Base-by-base conservation (phyloP, 345 rosid genomes). In the Jatropha curcas region DNA sequence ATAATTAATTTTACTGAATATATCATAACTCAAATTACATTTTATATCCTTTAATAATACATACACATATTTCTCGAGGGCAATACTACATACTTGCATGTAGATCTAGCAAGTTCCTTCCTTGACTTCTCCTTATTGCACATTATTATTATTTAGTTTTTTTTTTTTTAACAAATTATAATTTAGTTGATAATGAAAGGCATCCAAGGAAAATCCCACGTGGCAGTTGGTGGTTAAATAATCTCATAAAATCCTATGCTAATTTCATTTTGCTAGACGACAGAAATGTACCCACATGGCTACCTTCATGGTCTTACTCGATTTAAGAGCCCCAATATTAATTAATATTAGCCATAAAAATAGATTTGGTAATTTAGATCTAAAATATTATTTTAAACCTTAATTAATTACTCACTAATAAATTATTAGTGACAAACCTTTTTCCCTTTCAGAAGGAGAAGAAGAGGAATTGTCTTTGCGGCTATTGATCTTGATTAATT, bases 281-380 rank as follows among this genome's bases (percentile, higher is more conserved):
- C 73, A 43, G 65, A 70, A 70, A 43, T 41, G 65, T 58, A 58
- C 73, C 19, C 73, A 70, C 73, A 70, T 58, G 73, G 73, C 17
- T 35, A 50, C 45, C 45, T 33, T 12, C 34, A 67, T 20, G 60
- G 20, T 53, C 71, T 30, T 3, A 10, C 71, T 67, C n/a, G 71
- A 51, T 51, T 70, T 27, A 4, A 1, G 63, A 56, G 63, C 72
- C 70, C 12, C 12, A n/a, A 19, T 19, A 4, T 35, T 61, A 5
- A 53, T 53, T 22, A 53, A 14, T 51, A 52, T 52, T 35, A 34
- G 37, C 16, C 22, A 2, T 60, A 60, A 60, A 4, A 8, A 37
- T 39, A 63, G 50, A 51, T 52, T 28, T 52, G 13, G 13, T 41
- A 10, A 41, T 41, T 41, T 41, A 41, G 45, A 41, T 41, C 45